Evolutionary conservation across 1,139 yeast genomes (phyloP), one percentile per base, ranked within the genome.

Genomic region (Meyerozyma sp.): DNA sequence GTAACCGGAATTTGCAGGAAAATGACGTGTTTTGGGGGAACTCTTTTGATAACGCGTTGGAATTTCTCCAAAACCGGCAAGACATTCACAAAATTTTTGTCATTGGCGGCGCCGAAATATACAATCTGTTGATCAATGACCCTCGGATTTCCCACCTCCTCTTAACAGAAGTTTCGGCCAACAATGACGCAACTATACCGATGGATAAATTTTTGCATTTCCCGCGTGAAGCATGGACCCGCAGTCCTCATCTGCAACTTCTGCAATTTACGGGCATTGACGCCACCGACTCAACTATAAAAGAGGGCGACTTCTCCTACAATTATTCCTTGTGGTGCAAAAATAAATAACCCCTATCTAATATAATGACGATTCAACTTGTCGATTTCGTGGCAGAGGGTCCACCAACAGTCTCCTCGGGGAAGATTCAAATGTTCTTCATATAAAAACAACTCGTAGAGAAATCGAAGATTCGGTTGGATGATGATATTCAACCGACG

Each of bases 61-160:
- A 56, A 1, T 52, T 51, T 7, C 55, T 68, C 26, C 44, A 52
- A 11, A 28, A 43, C 9, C 28, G 48, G 42, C 40, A 46, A 11
- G 44, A 49, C 2, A 53, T 82, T 16, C 84, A 81, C 44, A 75
- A 79, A 44, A 72, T 91, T 1, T 93, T 82, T 58, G 74, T 94
- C 30, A 93, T 93, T 50, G 99, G 99, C 3, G 99, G 99, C 1
- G 93, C 94, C 1, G 93, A 91, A 60, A 70, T 93, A 7, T 93
- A 93, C 65, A 75, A 78, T 43, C 71, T 79, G 37, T 73, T 81
- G 25, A 60, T 82, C 27, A 53, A 66, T 0, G 73, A 69, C 42
- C 65, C 65, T 0, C 44, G 67, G 5, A 78, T 84, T 1, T 75
- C 77, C 41, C 74, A 80, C 36, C 65, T 93, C 41, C 69, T 90